These are phyloP conservation scores for Saturnispora halmiae DNA, from an alignment of 805 yeast genomes.

Conservation along the genomic window DNA sequence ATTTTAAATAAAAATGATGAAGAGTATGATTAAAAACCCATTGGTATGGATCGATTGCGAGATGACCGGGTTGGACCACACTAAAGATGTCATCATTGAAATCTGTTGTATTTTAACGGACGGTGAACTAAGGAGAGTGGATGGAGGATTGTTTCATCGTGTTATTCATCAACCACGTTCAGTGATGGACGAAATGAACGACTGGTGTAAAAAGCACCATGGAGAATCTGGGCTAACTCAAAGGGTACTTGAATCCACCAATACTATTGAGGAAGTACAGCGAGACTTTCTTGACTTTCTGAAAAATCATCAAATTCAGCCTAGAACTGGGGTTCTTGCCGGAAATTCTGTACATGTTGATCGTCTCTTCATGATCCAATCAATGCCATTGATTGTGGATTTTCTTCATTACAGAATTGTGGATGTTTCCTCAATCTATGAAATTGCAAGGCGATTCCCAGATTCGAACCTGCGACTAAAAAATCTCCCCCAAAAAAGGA, in stretches of 20 bases:
- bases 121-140: slow-evolving; percentile 62
- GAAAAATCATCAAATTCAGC: slow-evolving; percentile 49
- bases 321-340: slow-evolving; percentile 67
- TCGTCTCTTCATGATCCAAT: slow-evolving; percentile 69
- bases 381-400: slow-evolving; percentile 67
- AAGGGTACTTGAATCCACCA: slow-evolving; percentile 49
- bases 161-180: slow-evolving; percentile 62
- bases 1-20: no score
- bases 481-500: slow-evolving; percentile 58
- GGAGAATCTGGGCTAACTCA: slow-evolving; percentile 67
- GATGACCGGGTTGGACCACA: slow-evolving; percentile 91
- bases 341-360: slow-evolving; percentile 95
- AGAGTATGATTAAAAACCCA: slow-evolving; percentile 15
- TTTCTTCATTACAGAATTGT: slow-evolving; percentile 65
- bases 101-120: slow-evolving; percentile 88
- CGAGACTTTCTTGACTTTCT: slow-evolving; percentile 55
- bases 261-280: slow-evolving; percentile 54
- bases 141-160: slow-evolving; percentile 61
- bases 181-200: slow-evolving; percentile 64
- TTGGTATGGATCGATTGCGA: slow-evolving; percentile 97
- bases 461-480: not conserved
- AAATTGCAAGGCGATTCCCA: slow-evolving; percentile 41
- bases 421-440: slow-evolving; percentile 85
- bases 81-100: slow-evolving; percentile 79
- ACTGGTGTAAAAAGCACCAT: slow-evolving; percentile 84